These are phyloP conservation scores for Tuber umbilicatum DNA, from an alignment of 495 filamentous ascomycete genomes.

Conservation along the genomic window DNA sequence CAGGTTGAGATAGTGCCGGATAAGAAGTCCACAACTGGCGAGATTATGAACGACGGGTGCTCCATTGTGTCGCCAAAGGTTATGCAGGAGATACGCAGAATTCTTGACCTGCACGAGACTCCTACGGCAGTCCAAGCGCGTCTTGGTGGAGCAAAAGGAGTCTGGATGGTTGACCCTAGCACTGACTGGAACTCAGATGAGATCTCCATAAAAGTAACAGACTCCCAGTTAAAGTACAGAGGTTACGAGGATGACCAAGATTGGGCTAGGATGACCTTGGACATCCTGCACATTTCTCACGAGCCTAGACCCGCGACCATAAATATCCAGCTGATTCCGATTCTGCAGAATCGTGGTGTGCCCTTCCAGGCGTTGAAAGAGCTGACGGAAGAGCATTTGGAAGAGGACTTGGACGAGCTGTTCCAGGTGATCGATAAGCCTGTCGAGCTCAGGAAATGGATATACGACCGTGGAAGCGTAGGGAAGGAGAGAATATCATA, in stretches of 20 bases:
- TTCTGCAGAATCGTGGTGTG: conserved; percentile 62
- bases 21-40: conserved; percentile 44
- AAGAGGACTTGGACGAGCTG: conserved; percentile 55
- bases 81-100: conserved; percentile 55
- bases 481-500: conserved; percentile 42
- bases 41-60: conserved; percentile 78
- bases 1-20: conserved; percentile 28
- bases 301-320: conserved; percentile 59
- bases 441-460: conserved; percentile 53
- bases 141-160: conserved; percentile 77
- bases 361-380: conserved; percentile 48
- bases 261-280: conserved; percentile 60
- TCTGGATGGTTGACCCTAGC: conserved; percentile 65
- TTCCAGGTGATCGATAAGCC: conserved; percentile 52
- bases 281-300: conserved; percentile 59
- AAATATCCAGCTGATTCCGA: conserved; percentile 70
- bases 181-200: conserved; percentile 38
- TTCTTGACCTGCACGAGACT: conserved; percentile 54
- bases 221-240: conserved; percentile 74
- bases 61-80: conserved; percentile 61
- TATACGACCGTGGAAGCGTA: conserved; percentile 44
- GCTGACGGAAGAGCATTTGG: conserved; percentile 55
- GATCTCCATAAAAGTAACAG: conserved; percentile 69
- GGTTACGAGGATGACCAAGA: conserved; percentile 53
- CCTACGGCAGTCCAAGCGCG: conserved; percentile 75